These are phyloP conservation scores for Gracilaria caudata DNA, from an alignment of 23 red algal species.

Conservation along the genomic window DNA sequence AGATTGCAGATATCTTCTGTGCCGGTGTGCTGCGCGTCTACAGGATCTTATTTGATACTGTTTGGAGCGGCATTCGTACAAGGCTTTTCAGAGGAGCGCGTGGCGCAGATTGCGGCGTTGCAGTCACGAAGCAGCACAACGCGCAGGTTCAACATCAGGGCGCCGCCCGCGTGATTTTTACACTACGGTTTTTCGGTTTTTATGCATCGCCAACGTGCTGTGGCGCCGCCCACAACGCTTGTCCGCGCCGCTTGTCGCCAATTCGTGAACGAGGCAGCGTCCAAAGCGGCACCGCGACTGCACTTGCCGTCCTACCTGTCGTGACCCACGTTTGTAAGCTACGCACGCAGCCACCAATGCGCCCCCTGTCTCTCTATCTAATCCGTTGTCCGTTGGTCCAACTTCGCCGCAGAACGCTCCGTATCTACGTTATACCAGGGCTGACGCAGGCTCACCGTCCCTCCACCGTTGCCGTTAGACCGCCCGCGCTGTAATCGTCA, in stretches of 20 bases:
- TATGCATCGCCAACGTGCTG: not conserved
- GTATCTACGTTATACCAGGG: too few relatives aligned
- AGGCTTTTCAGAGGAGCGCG: not conserved
- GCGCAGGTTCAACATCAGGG: not conserved
- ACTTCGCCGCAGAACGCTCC: too few relatives aligned
- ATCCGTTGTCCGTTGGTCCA: too few relatives aligned
- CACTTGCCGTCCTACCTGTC: not conserved
- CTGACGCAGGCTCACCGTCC: not conserved
- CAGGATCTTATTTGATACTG: not conserved
- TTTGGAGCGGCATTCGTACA: not conserved
- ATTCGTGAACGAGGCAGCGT: not conserved
- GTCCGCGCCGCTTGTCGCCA: not conserved
- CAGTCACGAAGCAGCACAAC: not conserved
- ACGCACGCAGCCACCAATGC: constrained; percentile 8
- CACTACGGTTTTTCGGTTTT: not conserved
- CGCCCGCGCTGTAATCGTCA: not conserved
- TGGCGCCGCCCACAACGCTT: not conserved
- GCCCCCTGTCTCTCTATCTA: too few relatives aligned
- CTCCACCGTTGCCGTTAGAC: not conserved
- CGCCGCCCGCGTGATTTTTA: not conserved
- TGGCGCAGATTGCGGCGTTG: too few relatives aligned
- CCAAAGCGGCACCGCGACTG: not conserved
- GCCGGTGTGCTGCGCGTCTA: not conserved
- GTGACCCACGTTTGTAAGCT: constrained; percentile 17
- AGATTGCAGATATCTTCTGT: not conserved